Conservation (phyloP, 2,329 filamentous ascomycete species). For the Fusarium sp. region DNA sequence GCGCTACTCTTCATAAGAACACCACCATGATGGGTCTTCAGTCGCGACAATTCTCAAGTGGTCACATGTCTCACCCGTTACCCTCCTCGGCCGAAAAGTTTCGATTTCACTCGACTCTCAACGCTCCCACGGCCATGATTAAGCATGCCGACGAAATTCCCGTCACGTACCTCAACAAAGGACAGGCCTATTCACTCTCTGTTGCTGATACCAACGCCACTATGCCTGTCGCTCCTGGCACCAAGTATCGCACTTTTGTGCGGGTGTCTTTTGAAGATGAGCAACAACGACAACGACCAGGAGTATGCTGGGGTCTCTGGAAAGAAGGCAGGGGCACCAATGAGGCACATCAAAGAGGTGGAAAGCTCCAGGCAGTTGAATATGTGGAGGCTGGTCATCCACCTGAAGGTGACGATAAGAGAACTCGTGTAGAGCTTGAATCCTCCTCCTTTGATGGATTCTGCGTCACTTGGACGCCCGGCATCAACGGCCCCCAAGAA, state of each 20-base stretch:
- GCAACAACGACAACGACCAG: conserved; percentile 84
- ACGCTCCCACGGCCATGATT: conserved; percentile 96
- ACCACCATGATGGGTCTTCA: conserved; percentile 69
- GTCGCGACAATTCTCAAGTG: conserved; percentile 57
- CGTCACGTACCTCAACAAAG: conserved; percentile 98
- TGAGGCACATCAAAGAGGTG: conserved; percentile 92
- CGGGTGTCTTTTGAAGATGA: conserved; percentile 98
- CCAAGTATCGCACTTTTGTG: conserved; percentile 87
- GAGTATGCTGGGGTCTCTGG: conserved; percentile 87
- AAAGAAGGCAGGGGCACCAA: conserved; percentile 96
- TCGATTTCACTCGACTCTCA: conserved; percentile 87
- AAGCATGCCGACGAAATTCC: conserved; percentile 90
- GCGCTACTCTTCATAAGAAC: conserved; percentile 68
- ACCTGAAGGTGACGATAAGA: conserved; percentile 69
- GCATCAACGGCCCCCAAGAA: conserved; percentile 72
- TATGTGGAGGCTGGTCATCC: conserved; percentile 77
- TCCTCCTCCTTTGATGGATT: conserved; percentile 92
- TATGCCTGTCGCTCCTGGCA: conserved; percentile 64
- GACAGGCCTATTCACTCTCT: conserved; percentile 89
- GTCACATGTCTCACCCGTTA: conserved; percentile 57
- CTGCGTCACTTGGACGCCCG: conserved; percentile 86
- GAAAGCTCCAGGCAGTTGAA: conserved; percentile 93
- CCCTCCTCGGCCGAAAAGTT: conserved; percentile 74
- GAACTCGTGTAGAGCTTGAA: conserved; percentile 75
- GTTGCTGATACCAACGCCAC: conserved; percentile 79